Base-by-base conservation (phyloP, 352 stramenopile genomes). In the Pythium brachiatum region DNA sequence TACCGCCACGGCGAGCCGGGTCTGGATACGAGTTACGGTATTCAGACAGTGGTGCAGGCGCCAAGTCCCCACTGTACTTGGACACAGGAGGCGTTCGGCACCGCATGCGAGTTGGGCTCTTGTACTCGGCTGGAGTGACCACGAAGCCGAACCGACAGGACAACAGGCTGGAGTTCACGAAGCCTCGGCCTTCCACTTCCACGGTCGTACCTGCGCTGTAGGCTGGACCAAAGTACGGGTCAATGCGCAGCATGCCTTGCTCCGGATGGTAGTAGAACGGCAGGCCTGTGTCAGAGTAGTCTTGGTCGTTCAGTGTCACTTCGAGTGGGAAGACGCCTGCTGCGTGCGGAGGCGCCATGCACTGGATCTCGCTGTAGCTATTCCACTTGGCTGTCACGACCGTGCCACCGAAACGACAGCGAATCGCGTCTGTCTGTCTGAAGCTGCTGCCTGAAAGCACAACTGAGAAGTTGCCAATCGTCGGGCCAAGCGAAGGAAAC, bases 241-340 rank as follows among this genome's bases (percentile, higher is more conserved):
- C 77, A 32, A 98, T 95, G 3, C 76, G 68, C 13, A 67, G 54
- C 2, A 98, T 58, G 5, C 64, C 78, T 60, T 92, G 87, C 41
- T 90, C 75, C 7, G 78, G 68, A 66, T 97, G 97, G 68, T 90
- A 98, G 20, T 79, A 64, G 60, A 98, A 97, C 3, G 79, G 67
- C 2, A 85, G 46, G 0, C 64, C 62, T 1, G 70, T 79, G 43
- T 85, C 63, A 0, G 81, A 86, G 64, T 95, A 98, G 64, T 99
- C 92, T 69, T 98, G 93, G 29, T 83, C 89, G 67, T 99, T 98
- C 43, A 88, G 66, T 21, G 89, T 90, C 27, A 99, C 78, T 60
- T 95, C 70, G 0, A 98, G 70, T 2, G 78, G 69, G 46, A 97
- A 92, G 0, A 89, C 63, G 0, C 93, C 93, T 0, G 78, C 53